These are phyloP conservation scores for Hymenoscyphus albidus DNA, from an alignment of 2,329 filamentous ascomycete species.

Conservation along the genomic window DNA sequence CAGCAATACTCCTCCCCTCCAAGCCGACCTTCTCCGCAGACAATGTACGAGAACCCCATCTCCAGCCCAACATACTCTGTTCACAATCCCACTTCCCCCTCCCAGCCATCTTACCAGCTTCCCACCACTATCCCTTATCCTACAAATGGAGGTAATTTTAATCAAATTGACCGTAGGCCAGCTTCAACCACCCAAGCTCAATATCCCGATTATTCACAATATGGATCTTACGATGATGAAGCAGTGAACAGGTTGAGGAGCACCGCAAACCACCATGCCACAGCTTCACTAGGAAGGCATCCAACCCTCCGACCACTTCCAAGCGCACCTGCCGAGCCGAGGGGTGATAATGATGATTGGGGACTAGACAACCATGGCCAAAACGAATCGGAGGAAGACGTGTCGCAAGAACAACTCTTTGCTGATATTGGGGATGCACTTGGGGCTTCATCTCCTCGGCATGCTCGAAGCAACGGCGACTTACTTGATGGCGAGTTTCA, in stretches of 20 bases:
- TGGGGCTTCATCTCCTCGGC: constrained; percentile 19
- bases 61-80: constrained; percentile 27
- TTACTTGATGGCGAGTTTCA: constrained; percentile 46
- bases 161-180: constrained; percentile 26
- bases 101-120: constrained; percentile 27
- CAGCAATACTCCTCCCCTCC: constrained; percentile 26
- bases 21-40: constrained; percentile 24
- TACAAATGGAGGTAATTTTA: constrained; percentile 29
- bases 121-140: constrained; percentile 26
- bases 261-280: constrained; percentile 21
- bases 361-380: constrained; percentile 22
- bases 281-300: constrained; percentile 32
- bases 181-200: constrained; percentile 20
- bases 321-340: constrained; percentile 30
- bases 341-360: constrained; percentile 31
- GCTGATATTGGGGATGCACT: constrained; percentile 37
- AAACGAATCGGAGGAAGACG: constrained; percentile 21
- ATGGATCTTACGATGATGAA: constrained; percentile 20
- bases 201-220: constrained; percentile 27
- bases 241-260: constrained; percentile 23
- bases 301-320: constrained; percentile 35
- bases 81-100: constrained; percentile 26
- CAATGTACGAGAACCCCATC: constrained; percentile 29
- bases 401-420: constrained; percentile 35
- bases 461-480: constrained; percentile 41